phyloP scores from a whole-genome alignment of 257 asterid genomes.

The Striga asiatica region DNA sequence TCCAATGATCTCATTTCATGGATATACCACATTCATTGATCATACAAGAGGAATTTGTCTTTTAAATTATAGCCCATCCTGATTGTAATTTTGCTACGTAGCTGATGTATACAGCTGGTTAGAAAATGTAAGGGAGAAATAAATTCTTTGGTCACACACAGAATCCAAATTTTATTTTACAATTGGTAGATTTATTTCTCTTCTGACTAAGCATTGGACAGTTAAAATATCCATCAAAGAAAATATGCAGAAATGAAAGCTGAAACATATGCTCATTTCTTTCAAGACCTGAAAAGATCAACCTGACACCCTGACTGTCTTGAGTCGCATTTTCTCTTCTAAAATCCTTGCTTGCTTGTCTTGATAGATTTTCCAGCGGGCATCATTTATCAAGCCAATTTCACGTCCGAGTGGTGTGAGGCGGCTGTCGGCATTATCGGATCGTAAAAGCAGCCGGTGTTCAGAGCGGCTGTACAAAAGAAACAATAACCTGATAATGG shows the following conservation, averaged over 20 bases:
- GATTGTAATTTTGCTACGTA: background rate
- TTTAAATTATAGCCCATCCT: background rate
- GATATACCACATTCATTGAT: background rate
- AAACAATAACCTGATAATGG: background rate
- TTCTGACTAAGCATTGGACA: background rate
- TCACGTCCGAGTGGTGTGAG: slow-evolving; percentile 92
- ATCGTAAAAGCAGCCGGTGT: slow-evolving; percentile 82
- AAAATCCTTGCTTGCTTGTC: slow-evolving; percentile 72
- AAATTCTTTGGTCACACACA: background rate
- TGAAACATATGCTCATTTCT: background rate
- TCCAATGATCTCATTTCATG: background rate
- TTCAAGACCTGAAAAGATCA: slow-evolving; percentile 7
- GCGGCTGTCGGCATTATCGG: slow-evolving; percentile 97
- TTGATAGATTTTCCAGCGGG: slow-evolving; percentile 67
- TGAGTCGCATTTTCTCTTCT: slow-evolving; percentile 82
- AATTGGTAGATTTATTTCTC: background rate
- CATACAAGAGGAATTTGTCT: background rate
- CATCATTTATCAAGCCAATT: slow-evolving; percentile 79
- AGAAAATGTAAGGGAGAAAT: background rate
- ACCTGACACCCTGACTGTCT: slow-evolving; percentile 71
- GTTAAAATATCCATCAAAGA: background rate
- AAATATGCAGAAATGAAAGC: background rate
- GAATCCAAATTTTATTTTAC: background rate
- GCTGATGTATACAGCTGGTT: background rate
- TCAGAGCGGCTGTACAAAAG: slow-evolving; percentile 70